Evolutionary conservation across 495 filamentous ascomycete genomes (phyloP), one percentile per base, ranked within the genome.

Genomic region (Penicillium bialowiezense): DNA sequence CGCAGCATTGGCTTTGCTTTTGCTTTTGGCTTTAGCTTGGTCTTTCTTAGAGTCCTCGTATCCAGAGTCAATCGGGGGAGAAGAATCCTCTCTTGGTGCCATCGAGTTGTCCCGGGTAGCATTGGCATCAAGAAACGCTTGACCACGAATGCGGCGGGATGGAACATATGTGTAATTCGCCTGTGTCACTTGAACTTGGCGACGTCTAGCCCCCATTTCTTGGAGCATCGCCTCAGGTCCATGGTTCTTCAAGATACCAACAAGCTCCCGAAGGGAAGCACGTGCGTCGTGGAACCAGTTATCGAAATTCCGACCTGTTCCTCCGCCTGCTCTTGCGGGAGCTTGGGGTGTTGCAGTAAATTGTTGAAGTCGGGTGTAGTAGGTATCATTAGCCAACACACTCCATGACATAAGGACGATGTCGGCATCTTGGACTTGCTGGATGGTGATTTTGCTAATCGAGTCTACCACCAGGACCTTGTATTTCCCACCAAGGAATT

Each of bases 321-420:
- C 45, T 32, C 45, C 35, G 36, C 34, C 65, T 58, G 9, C 59
- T 69, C 2, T 51, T 34, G 7, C 74, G 72, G 23, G 62, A 60
- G 19, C 60, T 52, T n/a, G 76, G 69, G 28, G 74, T 64, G 10
- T 39, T 15, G 76, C 80, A 1, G 79, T 73, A 47, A 86, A 79
- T 9, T 62, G 48, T 18, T 79, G 70, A 35, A 86, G 54, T 9
- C 58, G 62, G n/a, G 60, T 40, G 14, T 78, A 70, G 51, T 88
- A 88, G 2, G 32, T 33, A 0, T 65, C 55, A 12, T 58, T 64
- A 13, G 62, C 68, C 17, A 86, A 68, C 1, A 86, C 14, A 1
- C 50, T 49, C 64, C 65, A 78, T 37, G 71, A 70, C 28, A 83
- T 58, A 31, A 90, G 68, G 44, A 89, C 74, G 31, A 88, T 73